phyloP scores from a whole-genome alignment of 805 yeast genomes.

The Candida incommunis region DNA sequence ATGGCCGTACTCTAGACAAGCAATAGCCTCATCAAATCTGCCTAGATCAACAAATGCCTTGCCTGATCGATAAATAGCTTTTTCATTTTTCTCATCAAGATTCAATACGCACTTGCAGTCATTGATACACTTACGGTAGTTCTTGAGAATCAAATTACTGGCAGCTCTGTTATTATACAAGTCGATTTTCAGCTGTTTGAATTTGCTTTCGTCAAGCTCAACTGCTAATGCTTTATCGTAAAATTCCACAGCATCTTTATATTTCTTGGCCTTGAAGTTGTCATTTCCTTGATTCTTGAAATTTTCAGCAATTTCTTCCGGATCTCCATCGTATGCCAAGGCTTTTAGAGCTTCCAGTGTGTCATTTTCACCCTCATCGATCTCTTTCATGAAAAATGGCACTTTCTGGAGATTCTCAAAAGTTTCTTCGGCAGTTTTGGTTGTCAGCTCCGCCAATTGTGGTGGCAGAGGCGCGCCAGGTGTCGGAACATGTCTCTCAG shows the following conservation, averaged over 20 bases:
- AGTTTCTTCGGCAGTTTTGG: slow-evolving; percentile 59
- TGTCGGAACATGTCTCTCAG: not conserved
- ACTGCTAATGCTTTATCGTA: slow-evolving; percentile 57
- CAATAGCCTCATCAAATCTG: slow-evolving; percentile 56
- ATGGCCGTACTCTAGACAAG: slow-evolving; percentile 51
- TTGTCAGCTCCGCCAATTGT: not conserved
- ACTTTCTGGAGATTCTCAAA: slow-evolving; percentile 63
- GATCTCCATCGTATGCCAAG: slow-evolving; percentile 89
- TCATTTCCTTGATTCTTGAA: slow-evolving; percentile 93
- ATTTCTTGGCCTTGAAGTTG: slow-evolving; percentile 56
- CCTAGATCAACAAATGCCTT: slow-evolving; percentile 62
- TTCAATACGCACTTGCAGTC: slow-evolving; percentile 64
- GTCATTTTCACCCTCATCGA: slow-evolving; percentile 52
- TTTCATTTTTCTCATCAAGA: slow-evolving; percentile 54
- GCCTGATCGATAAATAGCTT: slow-evolving; percentile 78
- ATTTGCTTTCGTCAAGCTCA: slow-evolving; percentile 15
- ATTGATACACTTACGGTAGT: slow-evolving; percentile 73
- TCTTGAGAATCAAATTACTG: slow-evolving; percentile 71
- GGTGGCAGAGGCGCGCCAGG: not conserved
- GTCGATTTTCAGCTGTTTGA: slow-evolving; percentile 39
- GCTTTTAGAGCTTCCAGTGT: slow-evolving; percentile 82
- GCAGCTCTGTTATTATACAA: slow-evolving; percentile 79
- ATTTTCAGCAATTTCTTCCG: slow-evolving; percentile 78
- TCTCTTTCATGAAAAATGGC: slow-evolving; percentile 88
- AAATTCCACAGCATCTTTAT: slow-evolving; percentile 58